phyloP scores from a whole-genome alignment of 192 early-diverging fungal species.

The Coemansia sp. region DNA sequence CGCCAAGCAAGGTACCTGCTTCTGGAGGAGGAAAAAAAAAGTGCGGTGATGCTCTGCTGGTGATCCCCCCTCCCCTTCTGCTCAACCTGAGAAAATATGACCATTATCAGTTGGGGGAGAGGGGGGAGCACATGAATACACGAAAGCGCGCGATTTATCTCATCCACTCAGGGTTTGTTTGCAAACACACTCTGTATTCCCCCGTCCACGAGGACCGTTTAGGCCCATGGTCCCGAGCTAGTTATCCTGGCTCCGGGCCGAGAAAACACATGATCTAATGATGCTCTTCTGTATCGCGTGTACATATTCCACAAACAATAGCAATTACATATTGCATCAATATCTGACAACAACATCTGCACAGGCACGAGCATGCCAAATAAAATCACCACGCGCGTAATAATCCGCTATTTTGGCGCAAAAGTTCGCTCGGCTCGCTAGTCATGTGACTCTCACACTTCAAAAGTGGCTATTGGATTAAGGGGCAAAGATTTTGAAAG shows the following conservation, averaged over 20 bases:
- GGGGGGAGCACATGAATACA: neutral
- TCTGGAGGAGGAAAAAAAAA: neutral
- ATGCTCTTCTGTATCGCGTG: neutral
- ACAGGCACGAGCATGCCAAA: neutral
- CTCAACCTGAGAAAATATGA: neutral
- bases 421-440: too few relatives aligned
- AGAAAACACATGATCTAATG: neutral
- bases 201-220: neutral
- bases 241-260: neutral
- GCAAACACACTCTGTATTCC: neutral
- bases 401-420: too few relatives aligned
- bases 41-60: constrained; percentile 1
- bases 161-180: neutral
- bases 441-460: too few relatives aligned
- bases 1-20: neutral
- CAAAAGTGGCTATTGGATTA: neutral
- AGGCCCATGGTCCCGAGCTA: neutral
- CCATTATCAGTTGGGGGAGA: neutral
- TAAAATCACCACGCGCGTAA: too few relatives aligned
- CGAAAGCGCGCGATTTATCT: neutral
- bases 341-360: neutral
- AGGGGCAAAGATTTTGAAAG: neutral
- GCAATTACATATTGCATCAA: neutral
- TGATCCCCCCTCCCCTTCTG: neutral
- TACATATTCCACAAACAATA: neutral